A percentile compares a stretch with the other conserved stretches of the same genome.
Conservation (phyloP, 1,139 yeast species). For the Schizosaccharomyces versatilis region DNA sequence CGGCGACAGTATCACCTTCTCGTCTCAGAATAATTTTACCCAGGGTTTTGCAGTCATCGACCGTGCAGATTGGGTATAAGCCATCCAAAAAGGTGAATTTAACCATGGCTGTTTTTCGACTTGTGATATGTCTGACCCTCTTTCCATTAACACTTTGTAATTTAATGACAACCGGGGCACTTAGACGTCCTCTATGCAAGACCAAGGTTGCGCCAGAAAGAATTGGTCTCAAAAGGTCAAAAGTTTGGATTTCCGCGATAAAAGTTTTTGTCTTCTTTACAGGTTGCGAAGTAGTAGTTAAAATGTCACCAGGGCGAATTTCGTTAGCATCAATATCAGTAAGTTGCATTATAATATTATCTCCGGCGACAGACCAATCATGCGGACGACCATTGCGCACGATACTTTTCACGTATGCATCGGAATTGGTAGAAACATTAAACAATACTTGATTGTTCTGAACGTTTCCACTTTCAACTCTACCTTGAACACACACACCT, state of each 20-base stretch:
- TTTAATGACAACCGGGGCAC: constrained; percentile 46
- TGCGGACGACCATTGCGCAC: constrained; percentile 16
- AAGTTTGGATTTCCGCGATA: constrained; percentile 18
- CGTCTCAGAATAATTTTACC: constrained; percentile 71
- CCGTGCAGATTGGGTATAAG: constrained; percentile 38
- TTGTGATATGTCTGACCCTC: constrained; percentile 27
- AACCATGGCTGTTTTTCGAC: constrained; percentile 30
- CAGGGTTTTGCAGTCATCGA: constrained; percentile 35
- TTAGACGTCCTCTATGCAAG: constrained; percentile 57
- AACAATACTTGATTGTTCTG: constrained; percentile 55
- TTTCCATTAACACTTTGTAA: constrained; percentile 27
- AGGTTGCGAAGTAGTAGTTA: constrained; percentile 29
- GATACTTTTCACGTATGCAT: constrained; percentile 27
- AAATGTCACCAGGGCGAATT: constrained; percentile 46
- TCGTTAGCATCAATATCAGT: constrained; percentile 25
- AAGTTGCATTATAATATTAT: constrained; percentile 39
- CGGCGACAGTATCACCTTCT: constrained; percentile 74
- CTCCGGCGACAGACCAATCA: constrained; percentile 39
- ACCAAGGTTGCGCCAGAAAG: constrained; percentile 36
- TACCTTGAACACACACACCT: constrained; percentile 36
- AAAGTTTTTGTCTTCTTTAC: constrained; percentile 32
- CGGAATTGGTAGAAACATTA: constrained; percentile 30
- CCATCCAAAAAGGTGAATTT: constrained; percentile 37
- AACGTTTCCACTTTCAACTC: constrained; percentile 51
- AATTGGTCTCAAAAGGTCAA: neutral